Percentiles rank a stretch among this genome's conserved stretches.
phyloP scores from a whole-genome alignment of 331 rosid species.

The Rhamnella rubrinervis region DNA sequence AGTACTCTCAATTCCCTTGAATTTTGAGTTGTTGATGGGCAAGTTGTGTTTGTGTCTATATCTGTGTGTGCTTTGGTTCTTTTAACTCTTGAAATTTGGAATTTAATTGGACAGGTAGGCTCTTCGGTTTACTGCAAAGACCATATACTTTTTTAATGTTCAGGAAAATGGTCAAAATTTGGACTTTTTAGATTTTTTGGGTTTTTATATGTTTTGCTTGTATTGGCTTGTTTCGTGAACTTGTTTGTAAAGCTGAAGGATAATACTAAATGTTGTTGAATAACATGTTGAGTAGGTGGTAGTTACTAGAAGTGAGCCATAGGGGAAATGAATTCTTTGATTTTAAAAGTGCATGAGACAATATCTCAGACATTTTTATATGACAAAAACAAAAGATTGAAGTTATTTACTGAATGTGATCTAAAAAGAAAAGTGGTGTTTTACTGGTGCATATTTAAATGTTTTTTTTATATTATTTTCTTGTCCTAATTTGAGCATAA shows the following conservation, averaged over 20 bases:
- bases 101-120: not conserved
- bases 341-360: no score
- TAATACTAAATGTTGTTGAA: not conserved
- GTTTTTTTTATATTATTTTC: not conserved
- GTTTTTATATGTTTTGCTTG: not conserved
- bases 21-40: conserved; percentile 2
- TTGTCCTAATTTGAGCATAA: not conserved
- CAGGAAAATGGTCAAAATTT: not conserved
- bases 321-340: no score
- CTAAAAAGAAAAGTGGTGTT: not conserved
- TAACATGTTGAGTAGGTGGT: not conserved
- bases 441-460: not conserved
- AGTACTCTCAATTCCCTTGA: not conserved
- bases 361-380: no score
- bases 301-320: no score
- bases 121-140: not conserved
- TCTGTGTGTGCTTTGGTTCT: not conserved
- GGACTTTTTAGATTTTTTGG: not conserved
- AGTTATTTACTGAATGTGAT: not conserved
- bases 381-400: not conserved
- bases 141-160: not conserved
- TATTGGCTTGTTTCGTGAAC: not conserved
- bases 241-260: not conserved
- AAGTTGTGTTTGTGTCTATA: not conserved
- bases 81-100: conserved; percentile 14